phyloP scores from a whole-genome alignment of 2,329 filamentous ascomycete species.

The Rosellinia necatrix region DNA sequence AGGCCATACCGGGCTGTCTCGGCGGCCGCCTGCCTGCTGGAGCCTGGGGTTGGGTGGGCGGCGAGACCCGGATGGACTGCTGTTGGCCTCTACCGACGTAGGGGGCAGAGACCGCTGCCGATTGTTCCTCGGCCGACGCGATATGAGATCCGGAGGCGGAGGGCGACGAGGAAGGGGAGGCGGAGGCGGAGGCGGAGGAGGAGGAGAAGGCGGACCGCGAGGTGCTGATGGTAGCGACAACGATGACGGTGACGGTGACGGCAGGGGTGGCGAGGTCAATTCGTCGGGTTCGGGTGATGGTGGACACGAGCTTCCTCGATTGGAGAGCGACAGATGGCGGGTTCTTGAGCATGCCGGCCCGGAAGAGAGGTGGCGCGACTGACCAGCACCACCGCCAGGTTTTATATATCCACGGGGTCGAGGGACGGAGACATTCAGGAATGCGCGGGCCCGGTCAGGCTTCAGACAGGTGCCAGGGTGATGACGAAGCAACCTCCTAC shows the following conservation, averaged over 20 bases:
- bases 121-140: constrained; percentile 39
- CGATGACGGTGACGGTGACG: background rate
- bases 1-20: constrained; percentile 46
- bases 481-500: constrained; percentile 27
- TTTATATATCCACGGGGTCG: constrained; percentile 31
- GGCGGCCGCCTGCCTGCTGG: constrained; percentile 33
- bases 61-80: constrained; percentile 53
- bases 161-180: constrained; percentile 8
- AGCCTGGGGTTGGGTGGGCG: constrained; percentile 47
- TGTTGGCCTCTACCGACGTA: constrained; percentile 44
- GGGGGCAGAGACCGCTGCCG: constrained; percentile 21
- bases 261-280: constrained; percentile 21
- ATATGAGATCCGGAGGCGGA: constrained; percentile 26
- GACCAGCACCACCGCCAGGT: constrained; percentile 32
- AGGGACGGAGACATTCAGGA: constrained; percentile 31
- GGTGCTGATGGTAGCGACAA: background rate
- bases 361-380: constrained; percentile 36
- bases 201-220: no score
- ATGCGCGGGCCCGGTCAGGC: constrained; percentile 20
- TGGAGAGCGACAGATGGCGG: constrained; percentile 48
- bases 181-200: no score
- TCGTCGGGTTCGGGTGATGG: constrained; percentile 37
- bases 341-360: constrained; percentile 52
- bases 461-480: background rate
- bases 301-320: constrained; percentile 47